These are phyloP conservation scores for Calonectria montana DNA, from an alignment of 2,329 filamentous ascomycete genomes.

Conservation along the genomic window DNA sequence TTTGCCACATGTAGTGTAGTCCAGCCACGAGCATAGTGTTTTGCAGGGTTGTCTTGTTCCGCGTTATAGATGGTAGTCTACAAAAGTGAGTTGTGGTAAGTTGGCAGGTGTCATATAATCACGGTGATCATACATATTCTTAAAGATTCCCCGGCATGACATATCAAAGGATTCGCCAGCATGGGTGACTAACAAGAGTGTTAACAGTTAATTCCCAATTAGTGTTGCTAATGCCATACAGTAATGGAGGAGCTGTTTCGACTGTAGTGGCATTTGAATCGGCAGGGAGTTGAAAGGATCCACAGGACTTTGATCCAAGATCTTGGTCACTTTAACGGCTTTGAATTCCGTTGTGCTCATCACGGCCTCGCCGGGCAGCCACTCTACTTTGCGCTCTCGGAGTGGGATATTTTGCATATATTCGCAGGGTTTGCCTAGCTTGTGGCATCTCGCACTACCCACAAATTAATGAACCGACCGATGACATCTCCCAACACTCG, in stretches of 20 bases:
- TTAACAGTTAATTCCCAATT: not conserved
- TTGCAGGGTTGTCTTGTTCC: not conserved
- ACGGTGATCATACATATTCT: not conserved
- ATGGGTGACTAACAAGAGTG: not conserved
- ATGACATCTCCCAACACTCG: not conserved
- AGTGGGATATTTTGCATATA: not conserved
- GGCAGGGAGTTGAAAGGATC: not conserved
- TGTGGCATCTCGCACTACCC: not conserved
- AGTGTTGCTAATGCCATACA: not conserved
- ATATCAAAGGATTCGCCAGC: not conserved
- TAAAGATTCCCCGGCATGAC: not conserved
- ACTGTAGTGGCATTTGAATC: not conserved
- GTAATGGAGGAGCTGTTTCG: not conserved
- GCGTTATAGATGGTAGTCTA: not conserved
- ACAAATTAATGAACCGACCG: not conserved
- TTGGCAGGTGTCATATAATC: not conserved
- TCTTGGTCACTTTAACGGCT: not conserved
- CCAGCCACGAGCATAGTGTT: not conserved
- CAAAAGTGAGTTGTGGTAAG: not conserved
- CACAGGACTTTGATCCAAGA: not conserved
- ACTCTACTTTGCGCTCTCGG: not conserved
- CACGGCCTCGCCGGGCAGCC: not conserved
- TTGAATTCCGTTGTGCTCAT: not conserved
- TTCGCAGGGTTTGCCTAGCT: not conserved
- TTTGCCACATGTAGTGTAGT: not conserved